Evolutionary conservation across 805 yeast genomes (phyloP).

Genomic region (Metahyphopichia silvanorum): DNA sequence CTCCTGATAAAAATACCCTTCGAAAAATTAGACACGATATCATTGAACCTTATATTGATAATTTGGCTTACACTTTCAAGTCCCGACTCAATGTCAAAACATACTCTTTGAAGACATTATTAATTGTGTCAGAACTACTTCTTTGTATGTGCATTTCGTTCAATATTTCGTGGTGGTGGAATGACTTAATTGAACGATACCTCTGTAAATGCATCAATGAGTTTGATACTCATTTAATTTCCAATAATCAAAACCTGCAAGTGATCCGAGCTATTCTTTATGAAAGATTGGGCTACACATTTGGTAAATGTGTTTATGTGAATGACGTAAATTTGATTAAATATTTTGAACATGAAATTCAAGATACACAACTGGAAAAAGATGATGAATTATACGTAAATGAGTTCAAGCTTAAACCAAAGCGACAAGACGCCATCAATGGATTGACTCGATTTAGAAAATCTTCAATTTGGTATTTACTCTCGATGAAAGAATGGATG

Average conservation of each 20-base stretch:
- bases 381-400: constrained; percentile 35
- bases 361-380: constrained; percentile 6
- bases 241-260: constrained; percentile 40
- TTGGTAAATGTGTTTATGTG: constrained; percentile 40
- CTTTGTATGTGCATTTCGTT: constrained; percentile 42
- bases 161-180: constrained; percentile 44
- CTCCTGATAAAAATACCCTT: constrained; percentile 37
- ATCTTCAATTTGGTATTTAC: constrained; percentile 70
- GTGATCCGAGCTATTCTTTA: constrained; percentile 43
- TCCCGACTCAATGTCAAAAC: constrained; percentile 69
- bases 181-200: constrained; percentile 41
- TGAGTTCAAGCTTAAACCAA: constrained; percentile 29
- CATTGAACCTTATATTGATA: constrained; percentile 62
- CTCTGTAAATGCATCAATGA: constrained; percentile 45
- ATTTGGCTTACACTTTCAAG: constrained; percentile 69
- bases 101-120: constrained; percentile 64
- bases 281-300: constrained; percentile 40
- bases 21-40: constrained; percentile 51
- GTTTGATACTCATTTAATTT: constrained; percentile 41
- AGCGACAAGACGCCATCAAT: constrained; percentile 37
- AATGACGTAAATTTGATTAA: constrained; percentile 18
- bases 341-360: constrained; percentile 31
- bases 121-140: constrained; percentile 71
- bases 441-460: constrained; percentile 67
- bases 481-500: constrained; percentile 72